Conservation (phyloP, 2,329 filamentous ascomycete species). For the Nemania serpens region DNA sequence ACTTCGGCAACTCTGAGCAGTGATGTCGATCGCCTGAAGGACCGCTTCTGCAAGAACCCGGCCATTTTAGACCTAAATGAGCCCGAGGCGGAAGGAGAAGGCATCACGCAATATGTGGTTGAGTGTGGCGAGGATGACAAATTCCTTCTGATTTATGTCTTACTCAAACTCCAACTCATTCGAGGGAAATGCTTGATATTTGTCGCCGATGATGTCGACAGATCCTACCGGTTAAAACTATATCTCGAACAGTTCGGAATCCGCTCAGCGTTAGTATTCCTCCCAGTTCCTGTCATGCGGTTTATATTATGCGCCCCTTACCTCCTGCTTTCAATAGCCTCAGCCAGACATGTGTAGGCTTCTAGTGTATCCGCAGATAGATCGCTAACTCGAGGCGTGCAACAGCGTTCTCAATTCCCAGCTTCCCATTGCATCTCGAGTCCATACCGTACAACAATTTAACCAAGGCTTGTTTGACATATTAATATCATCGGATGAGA, state of each 20-base stretch:
- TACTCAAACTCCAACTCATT: conserved; percentile 92
- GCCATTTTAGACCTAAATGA: conserved; percentile 82
- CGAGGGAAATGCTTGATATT: conserved; percentile 90
- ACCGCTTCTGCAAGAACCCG: conserved; percentile 82
- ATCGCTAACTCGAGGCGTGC: conserved; percentile 7
- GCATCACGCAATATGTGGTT: conserved; percentile 85
- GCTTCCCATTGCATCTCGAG: conserved; percentile 86
- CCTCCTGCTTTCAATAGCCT: too few species aligned
- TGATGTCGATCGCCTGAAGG: conserved; percentile 84
- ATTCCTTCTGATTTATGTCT: conserved; percentile 88
- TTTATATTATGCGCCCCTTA: too few species aligned
- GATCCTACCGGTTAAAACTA: conserved; percentile 87
- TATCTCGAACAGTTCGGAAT: conserved; percentile 98
- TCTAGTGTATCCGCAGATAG: too few species aligned
- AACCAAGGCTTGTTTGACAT: conserved; percentile 98
- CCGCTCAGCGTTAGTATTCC: conserved; percentile 58
- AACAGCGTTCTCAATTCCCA: conserved; percentile 75
- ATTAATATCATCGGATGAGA: conserved; percentile 93
- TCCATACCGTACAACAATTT: conserved; percentile 96
- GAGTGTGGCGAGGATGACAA: conserved; percentile 98
- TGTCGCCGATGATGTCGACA: conserved; percentile 55
- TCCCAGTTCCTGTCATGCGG: too few species aligned
- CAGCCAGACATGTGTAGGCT: too few species aligned
- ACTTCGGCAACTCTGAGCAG: conserved; percentile 92
- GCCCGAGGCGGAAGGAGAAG: conserved; percentile 74